Conservation (phyloP, 2,329 filamentous ascomycete species). For the Didymella segeticola region DNA sequence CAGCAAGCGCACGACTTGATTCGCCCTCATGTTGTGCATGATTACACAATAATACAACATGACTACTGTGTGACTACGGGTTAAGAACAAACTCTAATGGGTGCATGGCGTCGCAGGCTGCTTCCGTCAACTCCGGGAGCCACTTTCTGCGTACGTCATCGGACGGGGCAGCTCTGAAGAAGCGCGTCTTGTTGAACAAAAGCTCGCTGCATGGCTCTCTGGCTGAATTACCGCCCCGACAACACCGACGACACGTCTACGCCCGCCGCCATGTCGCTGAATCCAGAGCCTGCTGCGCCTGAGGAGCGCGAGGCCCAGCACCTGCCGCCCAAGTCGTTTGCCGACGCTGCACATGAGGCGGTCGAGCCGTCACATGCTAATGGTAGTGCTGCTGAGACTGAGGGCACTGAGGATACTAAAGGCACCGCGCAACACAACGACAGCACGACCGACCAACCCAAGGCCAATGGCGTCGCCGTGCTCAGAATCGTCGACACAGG, state of each 20-base stretch:
- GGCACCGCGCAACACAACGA: slow-evolving; percentile 6
- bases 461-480: slow-evolving; percentile 7
- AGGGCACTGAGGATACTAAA: background rate
- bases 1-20: background rate
- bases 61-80: background rate
- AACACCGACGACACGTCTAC: slow-evolving; percentile 6
- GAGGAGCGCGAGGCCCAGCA: slow-evolving; percentile 48
- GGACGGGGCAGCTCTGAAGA: slow-evolving; percentile 25
- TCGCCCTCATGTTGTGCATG: background rate
- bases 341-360: slow-evolving; percentile 50
- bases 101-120: slow-evolving; percentile 11
- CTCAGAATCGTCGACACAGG: slow-evolving; percentile 17
- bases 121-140: slow-evolving; percentile 16
- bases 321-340: slow-evolving; percentile 54
- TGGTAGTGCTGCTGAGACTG: slow-evolving; percentile 21
- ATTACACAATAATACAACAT: background rate
- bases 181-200: slow-evolving; percentile 32
- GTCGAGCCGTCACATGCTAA: slow-evolving; percentile 35
- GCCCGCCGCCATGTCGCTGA: slow-evolving; percentile 48
- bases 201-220: slow-evolving; percentile 19
- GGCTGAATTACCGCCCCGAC: slow-evolving; percentile 16
- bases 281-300: slow-evolving; percentile 51
- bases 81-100: background rate
- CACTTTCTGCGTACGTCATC: slow-evolving; percentile 26
- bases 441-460: slow-evolving; percentile 25